Percentiles rank a stretch among this genome's conserved stretches.
These are phyloP conservation scores for Chalaropsis thielavioides DNA, from an alignment of 2,329 filamentous ascomycete genomes.

Conservation along the genomic window DNA sequence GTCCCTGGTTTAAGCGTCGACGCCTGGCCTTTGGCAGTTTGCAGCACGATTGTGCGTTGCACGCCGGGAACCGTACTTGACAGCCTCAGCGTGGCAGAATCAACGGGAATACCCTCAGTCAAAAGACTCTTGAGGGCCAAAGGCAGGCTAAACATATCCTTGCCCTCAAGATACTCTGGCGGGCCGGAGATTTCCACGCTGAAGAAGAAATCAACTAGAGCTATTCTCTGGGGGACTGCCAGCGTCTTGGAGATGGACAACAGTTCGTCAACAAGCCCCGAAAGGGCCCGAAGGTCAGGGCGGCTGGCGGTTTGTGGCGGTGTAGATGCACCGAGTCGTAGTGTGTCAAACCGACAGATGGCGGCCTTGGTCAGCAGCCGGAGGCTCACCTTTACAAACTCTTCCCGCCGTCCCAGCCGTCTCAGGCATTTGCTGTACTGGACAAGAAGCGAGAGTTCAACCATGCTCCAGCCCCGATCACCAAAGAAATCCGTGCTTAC, in stretches of 20 bases:
- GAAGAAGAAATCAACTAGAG: slow-evolving; percentile 60
- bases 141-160: slow-evolving; percentile 21
- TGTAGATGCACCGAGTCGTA: slow-evolving; percentile 17
- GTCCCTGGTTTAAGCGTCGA: slow-evolving; percentile 36
- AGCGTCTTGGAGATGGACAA: slow-evolving; percentile 32
- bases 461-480: slow-evolving; percentile 58
- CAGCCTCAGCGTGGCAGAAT: slow-evolving; percentile 12
- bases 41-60: slow-evolving; percentile 21
- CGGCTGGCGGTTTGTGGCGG: neutral
- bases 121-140: slow-evolving; percentile 12
- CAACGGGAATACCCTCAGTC: slow-evolving; percentile 11
- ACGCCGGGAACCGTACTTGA: slow-evolving; percentile 7
- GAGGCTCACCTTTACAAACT: slow-evolving; percentile 63
- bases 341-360: slow-evolving; percentile 26
- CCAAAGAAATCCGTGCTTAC: slow-evolving; percentile 67
- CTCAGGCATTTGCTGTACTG: slow-evolving; percentile 76
- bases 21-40: slow-evolving; percentile 18
- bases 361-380: slow-evolving; percentile 54
- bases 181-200: slow-evolving; percentile 52
- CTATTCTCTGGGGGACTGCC: slow-evolving; percentile 47
- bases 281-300: slow-evolving; percentile 28
- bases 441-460: slow-evolving; percentile 71
- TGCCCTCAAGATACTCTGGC: slow-evolving; percentile 42
- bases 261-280: slow-evolving; percentile 35
- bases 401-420: slow-evolving; percentile 58